These are phyloP conservation scores for Hericium coralloides DNA, from an alignment of 768 basidiomycete genomes.

Conservation along the genomic window DNA sequence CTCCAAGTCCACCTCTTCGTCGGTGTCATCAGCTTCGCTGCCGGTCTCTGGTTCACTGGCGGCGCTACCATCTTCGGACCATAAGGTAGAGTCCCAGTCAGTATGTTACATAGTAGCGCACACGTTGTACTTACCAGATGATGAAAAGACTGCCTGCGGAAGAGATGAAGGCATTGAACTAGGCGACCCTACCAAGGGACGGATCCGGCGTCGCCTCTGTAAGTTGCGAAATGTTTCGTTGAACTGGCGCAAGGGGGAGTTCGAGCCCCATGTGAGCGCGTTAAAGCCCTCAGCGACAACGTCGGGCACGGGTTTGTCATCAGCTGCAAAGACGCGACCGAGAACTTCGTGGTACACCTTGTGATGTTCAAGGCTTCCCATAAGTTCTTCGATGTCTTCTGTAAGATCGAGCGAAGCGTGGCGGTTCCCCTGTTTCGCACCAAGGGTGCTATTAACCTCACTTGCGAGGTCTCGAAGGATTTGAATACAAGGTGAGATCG, in stretches of 20 bases:
- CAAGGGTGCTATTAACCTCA: slow-evolving; percentile 18
- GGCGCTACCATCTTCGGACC: too few relatives aligned
- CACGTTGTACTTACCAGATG: too few relatives aligned
- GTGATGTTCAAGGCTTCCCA: slow-evolving; percentile 1
- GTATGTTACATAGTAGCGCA: too few relatives aligned
- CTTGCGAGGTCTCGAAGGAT: slow-evolving; percentile 18
- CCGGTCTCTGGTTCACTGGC: too few relatives aligned
- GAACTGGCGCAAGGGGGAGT: background rate
- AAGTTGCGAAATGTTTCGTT: background rate
- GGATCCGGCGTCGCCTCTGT: background rate
- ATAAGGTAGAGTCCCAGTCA: too few relatives aligned
- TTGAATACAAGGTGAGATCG: slow-evolving; percentile 22
- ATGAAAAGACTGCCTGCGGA: too few relatives aligned
- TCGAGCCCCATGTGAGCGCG: background rate
- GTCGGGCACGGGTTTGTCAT: background rate
- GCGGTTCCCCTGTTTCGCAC: slow-evolving; percentile 22
- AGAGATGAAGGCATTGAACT: too few relatives aligned
- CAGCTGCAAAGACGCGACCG: background rate
- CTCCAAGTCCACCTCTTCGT: too few relatives aligned
- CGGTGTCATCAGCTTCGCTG: too few relatives aligned
- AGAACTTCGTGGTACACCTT: background rate
- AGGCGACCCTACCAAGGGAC: background rate
- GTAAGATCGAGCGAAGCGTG: slow-evolving; percentile 22
- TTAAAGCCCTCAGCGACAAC: background rate
- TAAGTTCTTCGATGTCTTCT: slow-evolving; percentile 20